These are phyloP conservation scores for Malbranchea zuffiana DNA, from an alignment of 2,329 filamentous ascomycete genomes.

Conservation along the genomic window DNA sequence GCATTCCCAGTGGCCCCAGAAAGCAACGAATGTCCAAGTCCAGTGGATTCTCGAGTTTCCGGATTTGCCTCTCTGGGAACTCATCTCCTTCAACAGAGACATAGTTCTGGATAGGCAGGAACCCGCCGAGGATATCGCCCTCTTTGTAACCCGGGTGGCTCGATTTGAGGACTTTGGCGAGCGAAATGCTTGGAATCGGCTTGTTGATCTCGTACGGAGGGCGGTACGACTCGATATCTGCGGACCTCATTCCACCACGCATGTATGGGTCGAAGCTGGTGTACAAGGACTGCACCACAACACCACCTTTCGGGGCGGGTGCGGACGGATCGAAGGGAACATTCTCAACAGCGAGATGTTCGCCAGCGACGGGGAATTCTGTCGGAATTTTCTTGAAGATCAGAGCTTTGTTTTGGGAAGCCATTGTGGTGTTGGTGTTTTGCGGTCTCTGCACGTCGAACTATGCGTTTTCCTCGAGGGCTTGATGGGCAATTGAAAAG, in stretches of 20 bases:
- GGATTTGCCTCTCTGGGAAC: slow-evolving; percentile 29
- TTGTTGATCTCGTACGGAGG: slow-evolving; percentile 51
- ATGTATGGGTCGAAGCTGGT: slow-evolving; percentile 76
- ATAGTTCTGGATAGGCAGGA: slow-evolving; percentile 59
- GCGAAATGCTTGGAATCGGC: slow-evolving; percentile 52
- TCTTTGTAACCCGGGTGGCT: slow-evolving; percentile 51
- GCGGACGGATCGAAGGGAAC: slow-evolving; percentile 52
- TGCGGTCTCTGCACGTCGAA: background rate
- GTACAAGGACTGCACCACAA: slow-evolving; percentile 60
- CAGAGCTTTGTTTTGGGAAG: slow-evolving; percentile 56
- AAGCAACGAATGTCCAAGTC: slow-evolving; percentile 47
- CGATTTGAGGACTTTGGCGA: slow-evolving; percentile 62
- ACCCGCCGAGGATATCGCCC: slow-evolving; percentile 55
- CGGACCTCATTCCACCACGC: slow-evolving; percentile 63
- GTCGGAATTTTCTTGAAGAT: slow-evolving; percentile 60
- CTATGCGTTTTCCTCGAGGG: too few species aligned
- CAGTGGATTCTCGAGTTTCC: slow-evolving; percentile 55
- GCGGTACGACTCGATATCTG: slow-evolving; percentile 55
- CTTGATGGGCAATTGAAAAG: too few species aligned
- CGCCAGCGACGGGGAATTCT: slow-evolving; percentile 56
- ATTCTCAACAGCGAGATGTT: slow-evolving; percentile 58
- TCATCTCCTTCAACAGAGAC: slow-evolving; percentile 43
- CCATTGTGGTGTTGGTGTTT: slow-evolving; percentile 9
- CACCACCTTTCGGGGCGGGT: slow-evolving; percentile 51
- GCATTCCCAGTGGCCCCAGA: slow-evolving; percentile 67